Base-by-base conservation (phyloP, 257 asterid genomes). In the Rhazya stricta region DNA sequence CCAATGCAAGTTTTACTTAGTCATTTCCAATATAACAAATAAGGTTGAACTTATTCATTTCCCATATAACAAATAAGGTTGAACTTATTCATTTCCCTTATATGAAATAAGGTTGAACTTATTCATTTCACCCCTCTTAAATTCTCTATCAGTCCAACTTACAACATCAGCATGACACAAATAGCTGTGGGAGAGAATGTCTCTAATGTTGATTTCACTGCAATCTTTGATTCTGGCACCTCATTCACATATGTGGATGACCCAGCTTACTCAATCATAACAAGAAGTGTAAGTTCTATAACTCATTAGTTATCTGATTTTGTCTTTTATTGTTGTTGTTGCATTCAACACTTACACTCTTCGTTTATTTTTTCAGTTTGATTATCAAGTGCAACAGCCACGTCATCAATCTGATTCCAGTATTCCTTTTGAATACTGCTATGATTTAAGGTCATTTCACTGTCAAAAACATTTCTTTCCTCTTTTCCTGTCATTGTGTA, bases 181-280 rank as follows among this genome's bases (percentile, higher is more conserved):
- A 81, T 91, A 77, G 81, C 82, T 19, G 89, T 92, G 86, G 98
- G 78, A 11, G 54, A 77, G 11, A 88, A 91, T 70, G 74, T 79
- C 74, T 83, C 84, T 1, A 82, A 84, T 80, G 39, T 91, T 68
- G 89, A 88, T 80, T 82, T 87, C 80, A 54, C 88, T 1, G 97
- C 89, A 71, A 83, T 95, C 69, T 91, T 95, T 23, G 99, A 95
- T 89, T 88, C 99, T 15, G 97, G 99, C 76, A 92, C 99, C 70
- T 95, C 99, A 25, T 95, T 92, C 76, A 90, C 99, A 18, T 92
- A 89, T 84, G 74, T 95, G 87, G 89, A 85, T 42, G 91, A 89
- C 72, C 99, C 98, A 9, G 92, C 96, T 67, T 94, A 87, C 87
- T 80, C 93, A 6, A 77, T 79, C 74, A 83, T 94, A 56, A 80